Evolutionary conservation across 1,139 yeast genomes (phyloP).

Genomic region (Eremothecium coryli): DNA sequence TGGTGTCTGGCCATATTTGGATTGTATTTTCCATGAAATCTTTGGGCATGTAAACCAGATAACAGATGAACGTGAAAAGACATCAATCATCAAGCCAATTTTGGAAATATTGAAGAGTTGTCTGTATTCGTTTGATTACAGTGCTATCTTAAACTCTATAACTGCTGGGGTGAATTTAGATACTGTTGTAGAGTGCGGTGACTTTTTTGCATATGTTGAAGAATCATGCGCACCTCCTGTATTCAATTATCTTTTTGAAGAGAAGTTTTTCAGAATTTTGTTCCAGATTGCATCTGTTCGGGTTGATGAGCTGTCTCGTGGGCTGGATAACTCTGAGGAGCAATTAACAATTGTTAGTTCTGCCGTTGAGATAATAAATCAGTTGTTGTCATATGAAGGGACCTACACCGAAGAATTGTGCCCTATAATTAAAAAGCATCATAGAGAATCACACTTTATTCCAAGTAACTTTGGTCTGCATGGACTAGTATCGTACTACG

Average conservation of each 20-base stretch:
- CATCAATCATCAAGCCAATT: slow-evolving; percentile 45
- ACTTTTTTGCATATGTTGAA: slow-evolving; percentile 35
- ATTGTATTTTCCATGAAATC: slow-evolving; percentile 58
- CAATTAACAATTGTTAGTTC: slow-evolving; percentile 32
- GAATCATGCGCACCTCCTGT: slow-evolving; percentile 65
- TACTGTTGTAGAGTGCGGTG: slow-evolving; percentile 37
- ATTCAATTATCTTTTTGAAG: slow-evolving; percentile 53
- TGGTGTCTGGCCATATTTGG: slow-evolving; percentile 78
- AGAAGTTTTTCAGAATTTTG: slow-evolving; percentile 45
- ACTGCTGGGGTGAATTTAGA: slow-evolving; percentile 45
- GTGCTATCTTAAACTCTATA: slow-evolving; percentile 42
- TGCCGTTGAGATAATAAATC: slow-evolving; percentile 40
- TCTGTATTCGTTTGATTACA: slow-evolving; percentile 55
- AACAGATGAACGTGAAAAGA: slow-evolving; percentile 32
- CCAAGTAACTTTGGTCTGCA: slow-evolving; percentile 50
- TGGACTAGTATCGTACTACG: slow-evolving; percentile 58
- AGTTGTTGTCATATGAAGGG: slow-evolving; percentile 46
- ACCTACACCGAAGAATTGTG: slow-evolving; percentile 42
- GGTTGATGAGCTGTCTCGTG: slow-evolving; percentile 41
- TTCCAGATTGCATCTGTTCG: slow-evolving; percentile 50
- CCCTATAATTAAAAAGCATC: slow-evolving; percentile 35
- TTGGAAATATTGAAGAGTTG: slow-evolving; percentile 46
- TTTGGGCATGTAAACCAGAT: slow-evolving; percentile 38
- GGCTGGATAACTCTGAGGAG: slow-evolving; percentile 32
- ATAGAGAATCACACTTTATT: slow-evolving; percentile 31